phyloP scores from a whole-genome alignment of 1,284 basidiomycete species.

The Ganoderma leucocontextum region DNA sequence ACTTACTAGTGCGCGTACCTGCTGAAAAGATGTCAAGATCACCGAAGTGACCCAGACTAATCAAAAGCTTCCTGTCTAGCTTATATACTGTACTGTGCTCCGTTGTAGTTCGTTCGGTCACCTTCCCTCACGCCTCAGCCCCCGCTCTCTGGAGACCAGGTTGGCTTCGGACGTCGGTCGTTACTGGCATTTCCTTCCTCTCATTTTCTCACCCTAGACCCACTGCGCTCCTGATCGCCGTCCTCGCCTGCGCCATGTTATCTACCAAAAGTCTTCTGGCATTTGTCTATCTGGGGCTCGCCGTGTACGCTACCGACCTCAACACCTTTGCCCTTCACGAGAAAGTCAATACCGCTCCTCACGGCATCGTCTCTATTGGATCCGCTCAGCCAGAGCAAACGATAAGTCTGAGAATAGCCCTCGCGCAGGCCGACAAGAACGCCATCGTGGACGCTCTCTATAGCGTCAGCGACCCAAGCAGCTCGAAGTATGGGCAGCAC shows the following conservation, averaged over 20 bases:
- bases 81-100: neutral
- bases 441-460: slow-evolving; percentile 42
- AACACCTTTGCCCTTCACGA: slow-evolving; percentile 29
- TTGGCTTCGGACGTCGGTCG: neutral
- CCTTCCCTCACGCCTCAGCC: neutral
- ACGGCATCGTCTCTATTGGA: slow-evolving; percentile 32
- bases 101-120: neutral
- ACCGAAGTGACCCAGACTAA: neutral
- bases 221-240: no score
- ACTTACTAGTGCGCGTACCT: neutral
- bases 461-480: slow-evolving; percentile 21
- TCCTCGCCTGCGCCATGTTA: neutral
- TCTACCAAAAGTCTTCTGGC: neutral
- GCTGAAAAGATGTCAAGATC: neutral
- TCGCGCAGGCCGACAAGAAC: slow-evolving; percentile 36
- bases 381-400: slow-evolving; percentile 27
- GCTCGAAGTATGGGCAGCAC: slow-evolving; percentile 41
- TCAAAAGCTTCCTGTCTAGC: neutral
- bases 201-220: neutral
- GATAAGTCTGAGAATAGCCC: slow-evolving; percentile 38
- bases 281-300: slow-evolving; percentile 5
- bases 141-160: neutral
- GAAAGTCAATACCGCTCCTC: slow-evolving; percentile 24
- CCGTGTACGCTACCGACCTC: neutral
- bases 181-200: neutral